Evolutionary conservation across 495 filamentous ascomycete genomes (phyloP).

Genomic region (Endocarpon pusillum): DNA sequence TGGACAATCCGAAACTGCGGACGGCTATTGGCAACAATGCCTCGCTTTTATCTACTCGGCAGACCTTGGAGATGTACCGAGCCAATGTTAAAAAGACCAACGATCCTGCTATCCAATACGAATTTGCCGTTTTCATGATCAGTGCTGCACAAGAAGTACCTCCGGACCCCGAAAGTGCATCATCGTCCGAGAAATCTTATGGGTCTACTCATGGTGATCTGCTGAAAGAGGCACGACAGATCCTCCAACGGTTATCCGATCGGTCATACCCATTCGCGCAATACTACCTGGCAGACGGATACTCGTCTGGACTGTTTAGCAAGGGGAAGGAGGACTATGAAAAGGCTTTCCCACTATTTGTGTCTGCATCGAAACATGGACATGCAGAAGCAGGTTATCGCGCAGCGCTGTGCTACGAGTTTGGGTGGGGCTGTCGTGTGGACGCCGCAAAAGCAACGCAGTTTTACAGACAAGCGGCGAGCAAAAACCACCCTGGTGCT

Average conservation of each 20-base stretch:
- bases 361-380: constrained; percentile 89
- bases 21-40: constrained; percentile 72
- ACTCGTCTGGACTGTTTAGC: constrained; percentile 82
- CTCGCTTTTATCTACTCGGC: constrained; percentile 69
- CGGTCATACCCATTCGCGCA: constrained; percentile 89
- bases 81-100: constrained; percentile 93
- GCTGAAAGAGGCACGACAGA: constrained; percentile 71
- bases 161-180: constrained; percentile 24
- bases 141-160: constrained; percentile 58
- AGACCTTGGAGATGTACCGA: constrained; percentile 95
- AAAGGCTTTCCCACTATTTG: constrained; percentile 76
- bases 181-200: constrained; percentile 19
- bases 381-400: constrained; percentile 94
- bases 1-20: constrained; percentile 64
- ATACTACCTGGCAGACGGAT: constrained; percentile 92
- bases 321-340: constrained; percentile 85
- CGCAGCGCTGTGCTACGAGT: constrained; percentile 89
- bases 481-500: constrained; percentile 86
- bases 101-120: constrained; percentile 74
- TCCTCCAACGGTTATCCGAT: constrained; percentile 71
- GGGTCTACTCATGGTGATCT: constrained; percentile 44
- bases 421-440: constrained; percentile 86
- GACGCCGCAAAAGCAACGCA: constrained; percentile 82
- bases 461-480: constrained; percentile 77
- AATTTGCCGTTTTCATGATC: constrained; percentile 88